phyloP scores from a whole-genome alignment of 352 stramenopile species.

The Pythium grandisporangium region DNA sequence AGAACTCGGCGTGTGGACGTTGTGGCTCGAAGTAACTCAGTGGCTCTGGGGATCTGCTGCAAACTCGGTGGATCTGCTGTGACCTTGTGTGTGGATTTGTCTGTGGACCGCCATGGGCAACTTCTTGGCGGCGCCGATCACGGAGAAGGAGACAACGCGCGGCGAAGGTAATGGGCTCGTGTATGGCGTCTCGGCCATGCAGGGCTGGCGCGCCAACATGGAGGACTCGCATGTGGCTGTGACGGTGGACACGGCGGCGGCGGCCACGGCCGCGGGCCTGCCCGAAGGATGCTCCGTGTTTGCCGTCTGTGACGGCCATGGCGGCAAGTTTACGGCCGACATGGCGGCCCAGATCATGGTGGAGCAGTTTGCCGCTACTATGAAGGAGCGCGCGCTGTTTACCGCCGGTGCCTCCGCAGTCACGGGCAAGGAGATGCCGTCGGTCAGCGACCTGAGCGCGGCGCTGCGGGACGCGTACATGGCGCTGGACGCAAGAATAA shows the following conservation, averaged over 20 bases:
- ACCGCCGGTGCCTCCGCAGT: constrained; percentile 1
- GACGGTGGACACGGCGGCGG: constrained; percentile 27
- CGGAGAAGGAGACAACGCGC: constrained; percentile 60
- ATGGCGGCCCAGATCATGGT: constrained; percentile 33
- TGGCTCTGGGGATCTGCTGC: too few relatives aligned
- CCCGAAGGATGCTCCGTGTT: constrained; percentile 54
- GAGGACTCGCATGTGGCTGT: constrained; percentile 70
- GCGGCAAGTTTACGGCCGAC: constrained; percentile 44
- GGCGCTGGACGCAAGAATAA: constrained; percentile 51
- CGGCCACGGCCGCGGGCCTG: constrained; percentile 28
- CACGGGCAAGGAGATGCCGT: constrained; percentile 20
- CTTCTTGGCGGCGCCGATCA: constrained; percentile 68
- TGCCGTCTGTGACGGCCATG: constrained; percentile 76
- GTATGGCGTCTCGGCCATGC: constrained; percentile 68
- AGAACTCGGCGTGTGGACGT: too few relatives aligned
- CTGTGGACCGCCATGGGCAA: constrained; percentile 85
- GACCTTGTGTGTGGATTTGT: too few relatives aligned
- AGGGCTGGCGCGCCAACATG: constrained; percentile 78
- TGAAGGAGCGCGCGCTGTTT: constrained; percentile 22
- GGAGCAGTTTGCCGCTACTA: constrained; percentile 21
- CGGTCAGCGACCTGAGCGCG: constrained; percentile 41
- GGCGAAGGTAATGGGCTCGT: constrained; percentile 40
- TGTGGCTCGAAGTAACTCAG: too few relatives aligned
- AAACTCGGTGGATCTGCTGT: too few relatives aligned
- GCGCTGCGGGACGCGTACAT: constrained; percentile 58